These are phyloP conservation scores for Pichia cephalocereana DNA, from an alignment of 805 yeast species.

Conservation along the genomic window DNA sequence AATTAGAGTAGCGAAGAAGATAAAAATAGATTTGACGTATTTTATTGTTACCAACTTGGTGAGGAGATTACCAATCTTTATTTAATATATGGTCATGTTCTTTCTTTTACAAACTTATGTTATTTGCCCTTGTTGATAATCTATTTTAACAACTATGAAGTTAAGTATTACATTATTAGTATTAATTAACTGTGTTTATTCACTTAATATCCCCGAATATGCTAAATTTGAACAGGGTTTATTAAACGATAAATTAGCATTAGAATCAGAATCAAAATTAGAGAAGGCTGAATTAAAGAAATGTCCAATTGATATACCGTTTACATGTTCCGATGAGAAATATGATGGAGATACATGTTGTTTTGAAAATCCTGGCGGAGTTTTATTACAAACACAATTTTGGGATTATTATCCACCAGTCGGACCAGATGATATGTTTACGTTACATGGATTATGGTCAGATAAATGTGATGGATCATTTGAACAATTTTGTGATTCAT, in stretches of 20 bases:
- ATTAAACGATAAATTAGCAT: neutral
- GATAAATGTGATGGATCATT: constrained; percentile 79
- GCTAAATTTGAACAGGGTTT: neutral
- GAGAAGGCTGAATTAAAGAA: constrained; percentile 5
- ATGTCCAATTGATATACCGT: constrained; percentile 53
- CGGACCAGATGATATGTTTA: constrained; percentile 64
- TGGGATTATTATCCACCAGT: constrained; percentile 80
- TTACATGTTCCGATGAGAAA: constrained; percentile 51
- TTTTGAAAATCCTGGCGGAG: constrained; percentile 80
- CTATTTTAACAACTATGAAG: too few species aligned
- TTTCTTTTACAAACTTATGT: too few species aligned
- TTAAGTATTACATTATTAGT: too few species aligned
- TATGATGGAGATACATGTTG: constrained; percentile 61
- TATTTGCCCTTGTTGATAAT: too few species aligned
- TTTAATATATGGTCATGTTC: too few species aligned
- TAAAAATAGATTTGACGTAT: too few species aligned
- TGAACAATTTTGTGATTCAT: constrained; percentile 66
- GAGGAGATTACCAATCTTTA: too few species aligned
- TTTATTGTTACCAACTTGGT: too few species aligned
- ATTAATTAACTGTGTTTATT: neutral
- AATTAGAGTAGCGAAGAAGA: too few species aligned
- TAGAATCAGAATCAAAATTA: neutral
- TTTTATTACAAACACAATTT: constrained; percentile 77
- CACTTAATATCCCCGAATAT: neutral
- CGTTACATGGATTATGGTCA: constrained; percentile 85